phyloP scores from a whole-genome alignment of 345 rosid genomes.

The Arabidopsis thaliana region DNA sequence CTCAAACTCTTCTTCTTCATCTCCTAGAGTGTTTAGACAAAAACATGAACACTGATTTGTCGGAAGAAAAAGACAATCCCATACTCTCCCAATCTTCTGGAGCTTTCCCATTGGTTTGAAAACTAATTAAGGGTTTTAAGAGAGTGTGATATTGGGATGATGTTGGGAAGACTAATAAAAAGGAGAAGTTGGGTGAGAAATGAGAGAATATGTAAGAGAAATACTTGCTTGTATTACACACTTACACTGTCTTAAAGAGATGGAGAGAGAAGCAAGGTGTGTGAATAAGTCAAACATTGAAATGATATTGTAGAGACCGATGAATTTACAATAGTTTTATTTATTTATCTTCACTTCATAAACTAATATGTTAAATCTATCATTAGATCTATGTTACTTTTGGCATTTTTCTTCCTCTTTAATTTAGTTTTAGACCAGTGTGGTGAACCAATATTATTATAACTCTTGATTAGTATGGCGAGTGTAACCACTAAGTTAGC shows the following conservation, averaged over 20 bases:
- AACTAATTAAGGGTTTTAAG: slow-evolving; percentile 1
- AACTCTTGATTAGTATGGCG: slow-evolving; percentile 22
- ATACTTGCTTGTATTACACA: slow-evolving; percentile 45
- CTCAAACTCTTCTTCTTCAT: slow-evolving; percentile 55
- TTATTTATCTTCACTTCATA: slow-evolving; percentile 31
- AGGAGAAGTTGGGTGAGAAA: slow-evolving; percentile 24
- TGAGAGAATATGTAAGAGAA: slow-evolving; percentile 26
- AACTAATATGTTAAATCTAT: slow-evolving; percentile 32
- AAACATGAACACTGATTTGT: slow-evolving; percentile 64
- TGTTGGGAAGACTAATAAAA: slow-evolving; percentile 18
- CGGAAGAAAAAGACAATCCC: slow-evolving; percentile 58
- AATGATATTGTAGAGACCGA: slow-evolving; percentile 44
- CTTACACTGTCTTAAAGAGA: slow-evolving; percentile 42
- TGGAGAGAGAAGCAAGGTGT: slow-evolving; percentile 22
- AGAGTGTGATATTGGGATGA: slow-evolving; percentile 20
- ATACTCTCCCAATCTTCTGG: slow-evolving; percentile 54
- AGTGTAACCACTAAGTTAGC: slow-evolving; percentile 26
- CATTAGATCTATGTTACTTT: slow-evolving; percentile 39
- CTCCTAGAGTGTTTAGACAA: slow-evolving; percentile 57
- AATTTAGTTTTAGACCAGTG: slow-evolving; percentile 11
- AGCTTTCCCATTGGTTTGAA: slow-evolving; percentile 58
- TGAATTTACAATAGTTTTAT: slow-evolving; percentile 32
- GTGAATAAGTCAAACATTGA: slow-evolving; percentile 42
- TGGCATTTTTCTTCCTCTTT: slow-evolving; percentile 24
- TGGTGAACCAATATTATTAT: slow-evolving; percentile 19